phyloP scores from a whole-genome alignment of 805 yeast species.

The Ascoidea rubescens region DNA sequence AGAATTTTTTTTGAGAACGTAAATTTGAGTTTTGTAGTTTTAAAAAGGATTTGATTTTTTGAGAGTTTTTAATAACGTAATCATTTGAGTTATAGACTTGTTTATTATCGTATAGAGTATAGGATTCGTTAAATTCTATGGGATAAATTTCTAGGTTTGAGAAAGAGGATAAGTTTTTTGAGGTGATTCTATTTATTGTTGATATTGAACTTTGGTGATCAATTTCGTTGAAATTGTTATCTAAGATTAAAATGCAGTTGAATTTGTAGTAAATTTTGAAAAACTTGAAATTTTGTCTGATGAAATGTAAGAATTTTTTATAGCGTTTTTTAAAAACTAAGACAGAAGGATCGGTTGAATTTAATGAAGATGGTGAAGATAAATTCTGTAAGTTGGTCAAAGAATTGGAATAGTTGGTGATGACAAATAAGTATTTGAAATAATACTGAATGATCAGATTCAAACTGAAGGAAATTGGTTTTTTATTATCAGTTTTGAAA shows the following conservation, averaged over 20 bases:
- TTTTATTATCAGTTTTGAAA: too few species aligned
- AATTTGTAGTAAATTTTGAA: too few species aligned
- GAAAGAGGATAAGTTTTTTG: not conserved
- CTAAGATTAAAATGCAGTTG: not conserved
- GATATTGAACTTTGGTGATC: not conserved
- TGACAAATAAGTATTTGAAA: not conserved
- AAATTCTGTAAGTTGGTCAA: too few species aligned
- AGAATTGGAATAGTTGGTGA: not conserved
- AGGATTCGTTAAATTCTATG: not conserved
- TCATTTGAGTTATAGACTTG: not conserved
- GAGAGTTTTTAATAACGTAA: too few species aligned
- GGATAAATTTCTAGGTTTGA: not conserved
- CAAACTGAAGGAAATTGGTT: not conserved
- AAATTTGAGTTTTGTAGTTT: not conserved
- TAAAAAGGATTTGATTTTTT: too few species aligned
- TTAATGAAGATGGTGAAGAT: not conserved
- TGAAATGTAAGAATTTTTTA: too few species aligned
- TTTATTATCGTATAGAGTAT: not conserved
- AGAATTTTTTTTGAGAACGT: too few species aligned
- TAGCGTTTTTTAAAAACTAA: not conserved
- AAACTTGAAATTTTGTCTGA: not conserved
- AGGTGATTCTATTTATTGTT: not conserved
- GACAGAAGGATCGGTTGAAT: not conserved
- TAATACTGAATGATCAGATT: not conserved
- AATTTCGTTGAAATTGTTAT: too few species aligned